These are phyloP conservation scores for Botrytis pseudocinerea DNA, from an alignment of 2,329 filamentous ascomycete genomes.

Conservation along the genomic window DNA sequence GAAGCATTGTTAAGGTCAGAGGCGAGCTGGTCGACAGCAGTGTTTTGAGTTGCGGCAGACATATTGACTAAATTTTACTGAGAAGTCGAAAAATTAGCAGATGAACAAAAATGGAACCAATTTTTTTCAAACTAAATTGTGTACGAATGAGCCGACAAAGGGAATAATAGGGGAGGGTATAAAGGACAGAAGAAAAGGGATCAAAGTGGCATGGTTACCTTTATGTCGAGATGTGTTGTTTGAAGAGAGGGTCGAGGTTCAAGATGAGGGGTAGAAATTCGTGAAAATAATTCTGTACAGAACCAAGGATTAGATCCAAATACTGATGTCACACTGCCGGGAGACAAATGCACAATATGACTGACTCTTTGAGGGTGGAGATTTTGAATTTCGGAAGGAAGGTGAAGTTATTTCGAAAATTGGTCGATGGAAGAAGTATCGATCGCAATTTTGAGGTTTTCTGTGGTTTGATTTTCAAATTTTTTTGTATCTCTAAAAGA, in stretches of 20 bases:
- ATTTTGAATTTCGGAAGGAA: conserved; percentile 24
- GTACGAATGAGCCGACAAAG: conserved; percentile 13
- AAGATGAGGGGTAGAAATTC: conserved; percentile 24
- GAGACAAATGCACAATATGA: conserved; percentile 7
- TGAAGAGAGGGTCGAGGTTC: conserved; percentile 17
- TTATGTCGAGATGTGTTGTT: conserved; percentile 32
- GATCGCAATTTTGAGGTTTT: conserved; percentile 37
- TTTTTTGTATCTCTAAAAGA: conserved; percentile 43
- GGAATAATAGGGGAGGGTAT: background rate
- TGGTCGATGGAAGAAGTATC: conserved; percentile 25
- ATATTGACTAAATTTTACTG: conserved; percentile 49
- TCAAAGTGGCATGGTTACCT: conserved; percentile 29
- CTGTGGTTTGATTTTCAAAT: conserved; percentile 43
- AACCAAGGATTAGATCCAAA: conserved; percentile 18
- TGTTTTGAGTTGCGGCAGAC: conserved; percentile 58
- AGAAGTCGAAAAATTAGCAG: background rate
- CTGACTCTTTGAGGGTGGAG: background rate
- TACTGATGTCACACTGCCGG: conserved; percentile 26
- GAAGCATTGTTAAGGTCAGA: conserved; percentile 72
- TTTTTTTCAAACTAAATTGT: background rate
- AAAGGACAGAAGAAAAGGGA: conserved; percentile 21
- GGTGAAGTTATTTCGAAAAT: conserved; percentile 24
- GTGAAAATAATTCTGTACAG: conserved; percentile 31
- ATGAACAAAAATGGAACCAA: conserved; percentile 23
- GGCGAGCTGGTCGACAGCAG: conserved; percentile 77